A percentile compares a stretch with the other conserved stretches of the same genome.
These are phyloP conservation scores for Coniosporium tulheliwenetii DNA, from an alignment of 2,329 filamentous ascomycete genomes.

Conservation along the genomic window DNA sequence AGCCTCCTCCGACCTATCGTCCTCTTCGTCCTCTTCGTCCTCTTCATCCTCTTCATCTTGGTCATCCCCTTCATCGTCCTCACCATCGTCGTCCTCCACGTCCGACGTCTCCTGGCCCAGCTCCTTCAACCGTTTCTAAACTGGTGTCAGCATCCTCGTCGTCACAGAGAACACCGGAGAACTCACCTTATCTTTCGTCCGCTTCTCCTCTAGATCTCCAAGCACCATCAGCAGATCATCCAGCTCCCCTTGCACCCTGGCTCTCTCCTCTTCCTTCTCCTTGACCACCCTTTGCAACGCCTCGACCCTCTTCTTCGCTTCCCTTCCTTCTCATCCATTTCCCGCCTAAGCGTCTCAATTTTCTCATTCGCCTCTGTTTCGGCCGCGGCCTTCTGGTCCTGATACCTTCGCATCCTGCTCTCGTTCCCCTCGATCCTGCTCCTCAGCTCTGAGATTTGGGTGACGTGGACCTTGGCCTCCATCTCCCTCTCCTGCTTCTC, in stretches of 20 bases:
- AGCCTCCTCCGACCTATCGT: conserved; percentile 6
- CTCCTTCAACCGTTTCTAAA: conserved; percentile 2
- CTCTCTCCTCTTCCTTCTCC: conserved; percentile 19
- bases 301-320: conserved; percentile 2
- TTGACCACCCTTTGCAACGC: conserved; percentile 5
- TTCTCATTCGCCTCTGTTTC: neutral
- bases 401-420: neutral
- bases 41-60: conserved; percentile 15
- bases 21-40: conserved; percentile 13
- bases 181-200: conserved; percentile 20
- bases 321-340: neutral
- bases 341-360: neutral
- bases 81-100: conserved; percentile 6
- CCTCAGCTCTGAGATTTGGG: conserved; percentile 1
- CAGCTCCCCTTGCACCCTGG: conserved; percentile 24
- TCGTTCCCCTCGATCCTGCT: neutral
- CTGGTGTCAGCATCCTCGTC: neutral
- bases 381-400: neutral
- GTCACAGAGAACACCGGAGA: neutral
- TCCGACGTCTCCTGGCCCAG: conserved; percentile 1
- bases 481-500: conserved; percentile 1
- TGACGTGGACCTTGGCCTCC: conserved; percentile 2
- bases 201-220: conserved; percentile 30
- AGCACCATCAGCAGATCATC: conserved; percentile 33
- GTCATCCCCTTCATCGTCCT: conserved; percentile 11